Conservation (phyloP, 148 eudicot species). For the Camellia sinensis region DNA sequence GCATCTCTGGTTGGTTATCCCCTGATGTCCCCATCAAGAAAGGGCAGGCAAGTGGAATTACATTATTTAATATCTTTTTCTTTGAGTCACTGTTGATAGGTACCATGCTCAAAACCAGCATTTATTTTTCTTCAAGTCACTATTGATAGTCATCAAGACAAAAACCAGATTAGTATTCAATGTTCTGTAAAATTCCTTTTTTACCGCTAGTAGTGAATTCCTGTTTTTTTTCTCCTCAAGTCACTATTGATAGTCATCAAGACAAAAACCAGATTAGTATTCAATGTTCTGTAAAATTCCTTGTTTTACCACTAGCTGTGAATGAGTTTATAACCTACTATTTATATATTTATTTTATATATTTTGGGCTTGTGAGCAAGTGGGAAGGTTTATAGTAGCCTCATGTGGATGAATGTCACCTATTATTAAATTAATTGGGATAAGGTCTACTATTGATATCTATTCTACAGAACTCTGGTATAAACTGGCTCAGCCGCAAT, state of each 20-base stretch:
- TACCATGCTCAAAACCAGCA: neutral
- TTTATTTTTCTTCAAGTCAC: neutral
- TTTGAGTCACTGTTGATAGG: neutral
- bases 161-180: neutral
- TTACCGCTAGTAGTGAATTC: neutral
- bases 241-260: neutral
- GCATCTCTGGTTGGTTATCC: neutral
- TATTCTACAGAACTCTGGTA: neutral
- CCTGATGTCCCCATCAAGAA: neutral
- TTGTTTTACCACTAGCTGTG: neutral
- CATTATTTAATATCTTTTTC: neutral
- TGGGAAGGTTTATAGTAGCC: neutral
- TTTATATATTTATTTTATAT: neutral
- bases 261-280: conserved; percentile 3
- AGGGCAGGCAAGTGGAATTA: neutral
- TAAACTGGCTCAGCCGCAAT: neutral
- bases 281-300: neutral
- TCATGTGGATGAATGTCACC: neutral
- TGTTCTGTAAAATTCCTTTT: neutral
- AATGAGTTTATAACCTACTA: neutral
- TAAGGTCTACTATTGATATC: neutral
- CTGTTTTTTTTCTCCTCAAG: too few species aligned
- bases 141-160: neutral
- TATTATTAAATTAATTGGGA: neutral
- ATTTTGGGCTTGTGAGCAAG: neutral